Percentiles rank a stretch among this genome's conserved stretches.
These are phyloP conservation scores for Dictyostelium citrinum DNA, from an alignment of 78 protist species.

Conservation along the genomic window DNA sequence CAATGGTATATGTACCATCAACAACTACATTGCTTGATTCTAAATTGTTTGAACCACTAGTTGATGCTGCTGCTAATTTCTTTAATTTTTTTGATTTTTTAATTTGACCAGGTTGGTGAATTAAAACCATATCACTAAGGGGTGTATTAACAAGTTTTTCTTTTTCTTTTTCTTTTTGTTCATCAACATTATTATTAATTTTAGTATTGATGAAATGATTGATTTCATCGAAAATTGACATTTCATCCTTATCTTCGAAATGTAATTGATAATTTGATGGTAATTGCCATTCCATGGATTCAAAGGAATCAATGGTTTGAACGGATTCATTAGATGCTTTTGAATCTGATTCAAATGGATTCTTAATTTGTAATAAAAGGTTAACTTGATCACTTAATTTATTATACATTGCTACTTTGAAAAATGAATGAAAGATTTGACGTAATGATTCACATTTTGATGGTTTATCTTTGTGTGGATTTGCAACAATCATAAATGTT, in stretches of 20 bases:
- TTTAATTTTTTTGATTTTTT: background rate
- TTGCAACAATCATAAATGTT: slow-evolving; percentile 54
- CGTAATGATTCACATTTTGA: slow-evolving; percentile 44
- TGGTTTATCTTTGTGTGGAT: slow-evolving; percentile 44
- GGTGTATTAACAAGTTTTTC: background rate
- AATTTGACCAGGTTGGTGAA: background rate
- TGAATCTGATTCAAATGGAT: slow-evolving; percentile 20
- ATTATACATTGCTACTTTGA: slow-evolving; percentile 17
- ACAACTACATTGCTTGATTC: background rate
- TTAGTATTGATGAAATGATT: background rate
- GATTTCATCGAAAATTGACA: slow-evolving; percentile 14
- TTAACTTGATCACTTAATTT: background rate
- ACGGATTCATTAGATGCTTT: background rate
- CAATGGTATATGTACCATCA: background rate
- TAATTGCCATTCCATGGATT: slow-evolving; percentile 45
- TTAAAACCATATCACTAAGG: background rate
- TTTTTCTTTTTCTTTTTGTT: background rate
- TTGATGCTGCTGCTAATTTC: background rate
- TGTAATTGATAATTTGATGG: background rate
- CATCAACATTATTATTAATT: background rate
- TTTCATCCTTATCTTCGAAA: background rate
- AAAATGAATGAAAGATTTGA: slow-evolving; percentile 18
- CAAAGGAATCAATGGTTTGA: slow-evolving; percentile 20
- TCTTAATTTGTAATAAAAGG: background rate
- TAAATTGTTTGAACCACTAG: background rate